phyloP scores from a whole-genome alignment of 257 asterid species.

The Solanum tarijense region DNA sequence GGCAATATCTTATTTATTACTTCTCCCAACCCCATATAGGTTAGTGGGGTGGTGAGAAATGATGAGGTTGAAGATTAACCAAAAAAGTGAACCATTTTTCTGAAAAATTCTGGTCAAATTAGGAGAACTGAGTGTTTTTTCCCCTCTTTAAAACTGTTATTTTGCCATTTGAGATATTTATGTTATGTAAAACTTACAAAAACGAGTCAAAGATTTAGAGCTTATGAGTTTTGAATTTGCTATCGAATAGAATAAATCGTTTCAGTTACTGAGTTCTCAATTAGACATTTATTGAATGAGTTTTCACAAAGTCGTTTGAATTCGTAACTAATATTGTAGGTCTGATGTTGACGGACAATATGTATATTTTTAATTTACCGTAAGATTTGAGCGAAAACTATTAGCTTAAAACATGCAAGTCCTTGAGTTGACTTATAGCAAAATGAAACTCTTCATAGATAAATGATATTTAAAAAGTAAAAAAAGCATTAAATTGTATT shows the following conservation, averaged over 20 bases:
- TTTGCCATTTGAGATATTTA: not conserved
- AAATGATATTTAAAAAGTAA: not conserved
- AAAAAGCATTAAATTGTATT: not conserved
- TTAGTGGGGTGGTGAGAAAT: not conserved
- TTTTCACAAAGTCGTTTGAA: not conserved
- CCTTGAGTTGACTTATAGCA: not conserved
- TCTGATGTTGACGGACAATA: not conserved
- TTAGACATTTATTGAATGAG: not conserved
- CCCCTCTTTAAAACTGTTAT: not conserved
- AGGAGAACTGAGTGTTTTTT: not conserved
- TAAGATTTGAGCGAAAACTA: not conserved
- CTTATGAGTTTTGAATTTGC: not conserved
- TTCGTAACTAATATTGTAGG: not conserved
- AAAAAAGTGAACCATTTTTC: not conserved
- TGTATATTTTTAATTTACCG: no score
- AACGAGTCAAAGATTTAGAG: not conserved
- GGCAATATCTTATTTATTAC: not conserved
- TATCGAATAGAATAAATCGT: not conserved
- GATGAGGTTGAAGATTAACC: not conserved
- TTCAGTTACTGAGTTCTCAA: not conserved
- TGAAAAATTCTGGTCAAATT: not conserved
- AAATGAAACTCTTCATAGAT: not conserved
- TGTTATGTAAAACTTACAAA: not conserved
- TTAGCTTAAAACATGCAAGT: not conserved
- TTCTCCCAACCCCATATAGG: not conserved